Conservation (phyloP, 179 eudicot species). For the Monotropa hypopitys region DNA sequence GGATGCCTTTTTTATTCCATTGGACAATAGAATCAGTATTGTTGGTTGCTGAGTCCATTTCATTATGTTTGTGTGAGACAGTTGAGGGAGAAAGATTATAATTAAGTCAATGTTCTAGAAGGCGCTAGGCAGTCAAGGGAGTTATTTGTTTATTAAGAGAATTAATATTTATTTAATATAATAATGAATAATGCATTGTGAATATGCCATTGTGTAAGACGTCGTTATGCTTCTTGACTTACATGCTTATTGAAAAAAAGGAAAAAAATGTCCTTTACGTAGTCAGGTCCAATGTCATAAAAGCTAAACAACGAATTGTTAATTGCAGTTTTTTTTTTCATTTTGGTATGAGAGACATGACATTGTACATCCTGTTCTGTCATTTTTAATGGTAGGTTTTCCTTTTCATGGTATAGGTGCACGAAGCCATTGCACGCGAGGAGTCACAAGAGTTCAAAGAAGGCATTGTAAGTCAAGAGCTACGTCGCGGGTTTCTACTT, state of each 20-base stretch:
- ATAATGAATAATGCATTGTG: too few relatives aligned
- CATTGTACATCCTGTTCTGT: background rate
- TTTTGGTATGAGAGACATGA: background rate
- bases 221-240: background rate
- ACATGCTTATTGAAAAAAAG: background rate
- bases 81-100: background rate
- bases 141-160: too few relatives aligned
- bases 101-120: too few relatives aligned
- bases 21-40: background rate
- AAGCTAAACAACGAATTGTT: background rate
- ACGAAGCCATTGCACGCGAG: slow-evolving; percentile 84
- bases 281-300: background rate
- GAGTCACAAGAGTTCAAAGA: slow-evolving; percentile 70
- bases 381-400: background rate
- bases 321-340: background rate
- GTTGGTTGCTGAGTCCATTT: background rate
- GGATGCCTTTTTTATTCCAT: background rate
- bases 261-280: background rate
- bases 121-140: too few relatives aligned
- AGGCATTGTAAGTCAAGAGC: slow-evolving; percentile 66
- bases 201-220: background rate
- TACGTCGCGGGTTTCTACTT: slow-evolving; percentile 68
- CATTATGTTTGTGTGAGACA: background rate
- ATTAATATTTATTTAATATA: too few relatives aligned
- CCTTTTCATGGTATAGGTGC: slow-evolving; percentile 35